Evolutionary conservation across 169 alveolate species (phyloP).

Genomic region (Plasmodium falciparum): DNA sequence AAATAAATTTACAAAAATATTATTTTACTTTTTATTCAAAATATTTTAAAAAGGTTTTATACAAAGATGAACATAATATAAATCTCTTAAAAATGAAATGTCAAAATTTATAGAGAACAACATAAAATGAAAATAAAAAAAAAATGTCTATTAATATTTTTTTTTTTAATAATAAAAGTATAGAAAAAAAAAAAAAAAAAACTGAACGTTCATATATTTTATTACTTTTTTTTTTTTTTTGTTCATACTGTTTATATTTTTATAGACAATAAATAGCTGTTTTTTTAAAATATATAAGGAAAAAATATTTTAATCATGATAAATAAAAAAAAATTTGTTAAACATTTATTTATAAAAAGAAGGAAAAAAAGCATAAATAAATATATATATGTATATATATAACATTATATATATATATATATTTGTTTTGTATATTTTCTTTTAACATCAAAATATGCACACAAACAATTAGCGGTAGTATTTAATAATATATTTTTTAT

Average conservation of each 20-base stretch:
- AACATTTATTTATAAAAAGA: too few species aligned
- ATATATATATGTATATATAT: too few species aligned
- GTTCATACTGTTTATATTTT: not conserved
- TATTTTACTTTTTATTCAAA: constrained; percentile 20
- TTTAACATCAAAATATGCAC: constrained; percentile 13
- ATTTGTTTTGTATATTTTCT: not conserved
- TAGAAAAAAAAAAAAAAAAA: constrained; percentile 24
- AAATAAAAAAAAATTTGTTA: too few species aligned
- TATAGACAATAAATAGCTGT: constrained; percentile 7
- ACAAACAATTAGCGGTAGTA: constrained; percentile 22
- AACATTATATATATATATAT: too few species aligned
- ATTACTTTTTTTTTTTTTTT: constrained; percentile 16
- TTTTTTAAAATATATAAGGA: not conserved
- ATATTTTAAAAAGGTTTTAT: constrained; percentile 22
- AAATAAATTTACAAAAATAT: not conserved
- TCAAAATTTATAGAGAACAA: not conserved
- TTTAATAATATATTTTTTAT: constrained; percentile 23
- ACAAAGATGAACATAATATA: constrained; percentile 12
- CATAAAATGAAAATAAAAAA: constrained; percentile 14
- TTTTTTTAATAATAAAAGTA: constrained; percentile 21
- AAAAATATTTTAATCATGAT: too few species aligned
- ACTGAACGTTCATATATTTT: constrained; percentile 34
- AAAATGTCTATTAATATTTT: constrained; percentile 26
- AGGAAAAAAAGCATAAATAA: constrained; percentile 9
- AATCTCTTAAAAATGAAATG: too few species aligned